Conservation (phyloP, 306 rosid genomes). For the Begonia peltatifolia region DNA sequence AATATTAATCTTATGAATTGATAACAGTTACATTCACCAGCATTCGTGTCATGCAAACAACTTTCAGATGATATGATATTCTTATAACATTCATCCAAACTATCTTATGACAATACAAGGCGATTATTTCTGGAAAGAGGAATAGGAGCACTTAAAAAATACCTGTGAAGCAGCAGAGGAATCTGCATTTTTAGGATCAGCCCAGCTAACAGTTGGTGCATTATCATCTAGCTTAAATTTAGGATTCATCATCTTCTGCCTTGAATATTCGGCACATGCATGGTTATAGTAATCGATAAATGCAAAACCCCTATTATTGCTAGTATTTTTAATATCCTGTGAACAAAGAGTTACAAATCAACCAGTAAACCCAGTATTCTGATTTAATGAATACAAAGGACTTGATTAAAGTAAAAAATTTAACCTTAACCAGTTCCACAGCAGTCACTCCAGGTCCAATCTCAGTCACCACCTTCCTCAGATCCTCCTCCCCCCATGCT, state of each 20-base stretch:
- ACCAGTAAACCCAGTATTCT: too few relatives aligned
- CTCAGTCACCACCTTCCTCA: conserved; percentile 55
- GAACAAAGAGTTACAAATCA: conserved; percentile 11
- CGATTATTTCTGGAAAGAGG: background rate
- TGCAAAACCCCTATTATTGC: conserved; percentile 89
- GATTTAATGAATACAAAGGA: conserved; percentile 9
- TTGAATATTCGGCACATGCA: conserved; percentile 85
- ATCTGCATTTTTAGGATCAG: conserved; percentile 88
- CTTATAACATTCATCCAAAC: too few relatives aligned
- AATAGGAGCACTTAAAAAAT: conserved; percentile 2
- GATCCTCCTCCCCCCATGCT: conserved; percentile 81
- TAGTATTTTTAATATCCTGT: conserved; percentile 72
- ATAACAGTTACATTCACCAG: too few relatives aligned
- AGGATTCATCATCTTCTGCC: conserved; percentile 80
- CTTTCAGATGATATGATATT: too few relatives aligned
- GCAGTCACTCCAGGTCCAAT: conserved; percentile 82
- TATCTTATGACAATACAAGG: too few relatives aligned
- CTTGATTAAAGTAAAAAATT: conserved; percentile 9
- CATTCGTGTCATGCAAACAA: too few relatives aligned
- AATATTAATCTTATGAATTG: too few relatives aligned
- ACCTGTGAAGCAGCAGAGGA: conserved; percentile 95
- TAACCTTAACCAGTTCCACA: conserved; percentile 83
- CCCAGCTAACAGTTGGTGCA: conserved; percentile 98
- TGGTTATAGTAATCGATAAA: conserved; percentile 82
- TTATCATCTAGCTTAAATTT: conserved; percentile 76